These are phyloP conservation scores for Fusarium torreyae DNA, from an alignment of 2,329 filamentous ascomycete genomes.

Conservation along the genomic window DNA sequence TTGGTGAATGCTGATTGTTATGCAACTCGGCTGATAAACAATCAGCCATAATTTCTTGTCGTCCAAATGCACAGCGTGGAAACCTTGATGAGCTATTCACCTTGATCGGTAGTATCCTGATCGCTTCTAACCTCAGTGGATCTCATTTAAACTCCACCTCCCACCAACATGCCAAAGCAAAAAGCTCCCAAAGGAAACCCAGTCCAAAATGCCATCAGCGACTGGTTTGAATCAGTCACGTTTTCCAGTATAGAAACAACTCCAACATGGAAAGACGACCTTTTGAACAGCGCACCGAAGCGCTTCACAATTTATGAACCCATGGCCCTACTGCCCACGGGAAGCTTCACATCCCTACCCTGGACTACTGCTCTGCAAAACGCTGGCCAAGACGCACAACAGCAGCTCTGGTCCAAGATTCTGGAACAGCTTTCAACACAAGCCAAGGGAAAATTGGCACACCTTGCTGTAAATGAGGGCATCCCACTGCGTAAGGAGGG, in stretches of 20 bases:
- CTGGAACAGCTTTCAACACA: constrained; percentile 62
- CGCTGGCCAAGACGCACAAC: constrained; percentile 43
- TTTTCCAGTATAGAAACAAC: constrained; percentile 4
- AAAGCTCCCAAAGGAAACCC: constrained; percentile 48
- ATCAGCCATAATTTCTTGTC: not conserved
- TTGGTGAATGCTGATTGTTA: not conserved
- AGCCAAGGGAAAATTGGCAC: constrained; percentile 63
- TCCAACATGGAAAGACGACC: constrained; percentile 43
- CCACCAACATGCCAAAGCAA: constrained; percentile 49
- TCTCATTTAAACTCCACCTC: constrained; percentile 17
- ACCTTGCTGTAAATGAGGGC: constrained; percentile 73
- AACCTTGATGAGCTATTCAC: not conserved
- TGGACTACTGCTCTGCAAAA: constrained; percentile 59
- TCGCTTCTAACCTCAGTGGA: constrained; percentile 6
- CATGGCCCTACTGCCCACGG: constrained; percentile 72
- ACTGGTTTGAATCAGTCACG: constrained; percentile 49
- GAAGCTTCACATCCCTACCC: constrained; percentile 64
- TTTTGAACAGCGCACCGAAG: constrained; percentile 65
- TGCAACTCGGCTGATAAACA: not conserved
- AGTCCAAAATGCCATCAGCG: constrained; percentile 52
- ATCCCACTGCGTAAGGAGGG: constrained; percentile 65
- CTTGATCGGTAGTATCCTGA: not conserved
- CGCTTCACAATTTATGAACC: constrained; percentile 74
- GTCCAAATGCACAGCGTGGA: too few relatives aligned
- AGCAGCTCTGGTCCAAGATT: constrained; percentile 65